phyloP scores from a whole-genome alignment of 805 yeast genomes.

The Ogataea siamensis region DNA sequence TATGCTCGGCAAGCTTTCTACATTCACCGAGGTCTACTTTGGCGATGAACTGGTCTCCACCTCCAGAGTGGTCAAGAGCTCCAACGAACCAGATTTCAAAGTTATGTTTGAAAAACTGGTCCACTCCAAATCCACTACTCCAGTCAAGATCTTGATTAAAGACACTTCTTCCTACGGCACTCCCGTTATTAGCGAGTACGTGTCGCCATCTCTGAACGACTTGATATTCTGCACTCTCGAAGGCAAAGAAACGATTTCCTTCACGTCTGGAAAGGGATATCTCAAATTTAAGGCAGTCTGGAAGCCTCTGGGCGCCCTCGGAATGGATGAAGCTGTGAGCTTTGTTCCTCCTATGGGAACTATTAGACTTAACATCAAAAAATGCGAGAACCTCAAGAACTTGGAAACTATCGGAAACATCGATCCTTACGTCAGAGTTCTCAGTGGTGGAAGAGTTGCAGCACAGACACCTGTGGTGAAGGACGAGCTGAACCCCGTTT shows the following conservation, averaged over 20 bases:
- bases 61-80: slow-evolving; percentile 60
- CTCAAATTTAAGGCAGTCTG: slow-evolving; percentile 58
- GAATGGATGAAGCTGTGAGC: slow-evolving; percentile 39
- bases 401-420: slow-evolving; percentile 68
- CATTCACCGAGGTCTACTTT: slow-evolving; percentile 65
- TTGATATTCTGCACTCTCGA: slow-evolving; percentile 46
- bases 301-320: slow-evolving; percentile 66
- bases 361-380: slow-evolving; percentile 55
- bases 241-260: slow-evolving; percentile 49
- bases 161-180: slow-evolving; percentile 55
- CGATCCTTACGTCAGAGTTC: slow-evolving; percentile 69
- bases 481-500: slow-evolving; percentile 55
- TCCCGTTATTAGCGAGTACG: slow-evolving; percentile 51
- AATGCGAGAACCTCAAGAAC: slow-evolving; percentile 50
- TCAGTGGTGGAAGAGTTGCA: slow-evolving; percentile 55
- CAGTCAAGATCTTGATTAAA: slow-evolving; percentile 53
- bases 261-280: slow-evolving; percentile 49
- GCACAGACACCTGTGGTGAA: slow-evolving; percentile 56
- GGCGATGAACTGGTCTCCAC: slow-evolving; percentile 54
- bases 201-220: slow-evolving; percentile 52
- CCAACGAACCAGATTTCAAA: slow-evolving; percentile 74
- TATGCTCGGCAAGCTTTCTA: slow-evolving; percentile 51
- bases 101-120: slow-evolving; percentile 60
- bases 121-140: slow-evolving; percentile 56
- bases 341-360: slow-evolving; percentile 66